These are phyloP conservation scores for Lindgomyces ingoldianus DNA, from an alignment of 495 filamentous ascomycete species.

Conservation along the genomic window DNA sequence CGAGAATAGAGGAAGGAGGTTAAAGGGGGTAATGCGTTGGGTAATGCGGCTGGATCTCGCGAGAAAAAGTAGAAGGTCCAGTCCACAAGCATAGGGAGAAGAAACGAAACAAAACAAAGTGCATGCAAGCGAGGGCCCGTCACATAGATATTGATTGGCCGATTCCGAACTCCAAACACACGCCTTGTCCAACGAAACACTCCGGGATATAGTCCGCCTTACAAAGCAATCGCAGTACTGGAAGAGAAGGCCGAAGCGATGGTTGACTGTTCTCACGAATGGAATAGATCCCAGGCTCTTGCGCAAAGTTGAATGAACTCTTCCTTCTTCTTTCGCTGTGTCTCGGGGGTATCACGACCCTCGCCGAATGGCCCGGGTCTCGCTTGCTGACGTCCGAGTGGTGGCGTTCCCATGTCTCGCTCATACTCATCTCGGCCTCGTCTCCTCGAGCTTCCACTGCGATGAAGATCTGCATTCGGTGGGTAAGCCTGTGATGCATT, in stretches of 20 bases:
- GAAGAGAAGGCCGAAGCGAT: not conserved
- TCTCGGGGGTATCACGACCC: conserved; percentile 76
- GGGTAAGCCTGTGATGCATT: conserved; percentile 21
- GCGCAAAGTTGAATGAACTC: conserved; percentile 87
- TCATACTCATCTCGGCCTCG: conserved; percentile 87
- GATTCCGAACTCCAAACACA: conserved; percentile 27
- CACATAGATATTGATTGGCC: conserved; percentile 19
- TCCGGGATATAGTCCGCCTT: conserved; percentile 2
- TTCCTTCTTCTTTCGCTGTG: conserved; percentile 85
- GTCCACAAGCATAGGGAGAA: not conserved
- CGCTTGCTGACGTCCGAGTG: conserved; percentile 55
- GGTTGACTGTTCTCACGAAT: conserved; percentile 62
- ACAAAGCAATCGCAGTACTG: not conserved
- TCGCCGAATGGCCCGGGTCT: conserved; percentile 28
- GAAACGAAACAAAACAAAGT: conserved; percentile 22
- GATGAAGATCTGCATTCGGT: conserved; percentile 42
- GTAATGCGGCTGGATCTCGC: conserved; percentile 14
- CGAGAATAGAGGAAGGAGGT: conserved; percentile 17
- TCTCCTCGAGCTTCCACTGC: conserved; percentile 61
- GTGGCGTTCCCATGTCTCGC: conserved; percentile 73
- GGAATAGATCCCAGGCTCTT: conserved; percentile 94
- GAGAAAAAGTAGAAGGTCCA: not conserved
- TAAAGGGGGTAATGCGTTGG: not conserved
- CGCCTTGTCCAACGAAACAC: not conserved
- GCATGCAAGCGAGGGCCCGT: conserved; percentile 12